Conservation (phyloP, 345 rosid genomes). For the Trapa bicornis region DNA sequence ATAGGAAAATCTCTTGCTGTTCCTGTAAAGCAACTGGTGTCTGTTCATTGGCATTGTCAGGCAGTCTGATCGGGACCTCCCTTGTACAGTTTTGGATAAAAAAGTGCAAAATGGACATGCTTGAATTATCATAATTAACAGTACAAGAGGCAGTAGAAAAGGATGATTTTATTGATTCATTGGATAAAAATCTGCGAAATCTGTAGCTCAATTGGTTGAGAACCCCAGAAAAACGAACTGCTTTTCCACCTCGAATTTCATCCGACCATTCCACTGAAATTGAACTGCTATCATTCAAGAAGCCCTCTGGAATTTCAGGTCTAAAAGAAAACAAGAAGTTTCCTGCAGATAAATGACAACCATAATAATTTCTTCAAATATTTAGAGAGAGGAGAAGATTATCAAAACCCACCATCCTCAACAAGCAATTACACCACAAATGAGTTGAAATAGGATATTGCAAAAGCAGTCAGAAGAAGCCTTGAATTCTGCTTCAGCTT, state of each 20-base stretch:
- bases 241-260: constrained; percentile 83
- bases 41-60: constrained; percentile 39
- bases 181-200: constrained; percentile 60
- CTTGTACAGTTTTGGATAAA: constrained; percentile 60
- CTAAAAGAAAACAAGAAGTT: constrained; percentile 83
- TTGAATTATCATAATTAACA: constrained; percentile 36
- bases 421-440: background rate
- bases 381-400: background rate
- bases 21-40: constrained; percentile 50
- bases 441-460: too few species aligned
- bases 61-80: constrained; percentile 58
- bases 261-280: constrained; percentile 75
- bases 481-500: background rate
- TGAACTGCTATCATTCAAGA: constrained; percentile 24
- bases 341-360: constrained; percentile 39
- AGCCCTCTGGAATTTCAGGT: constrained; percentile 48
- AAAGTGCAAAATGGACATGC: constrained; percentile 52
- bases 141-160: constrained; percentile 58
- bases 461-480: background rate
- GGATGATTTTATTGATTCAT: constrained; percentile 44
- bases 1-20: constrained; percentile 81
- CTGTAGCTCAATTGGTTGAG: constrained; percentile 67
- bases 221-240: constrained; percentile 70
- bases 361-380: background rate
- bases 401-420: too few species aligned